A percentile compares a stretch with the other conserved stretches of the same genome.
Evolutionary conservation across 192 early-diverging fungal species (phyloP).

Genomic region (Globomyces pollinis-pini): DNA sequence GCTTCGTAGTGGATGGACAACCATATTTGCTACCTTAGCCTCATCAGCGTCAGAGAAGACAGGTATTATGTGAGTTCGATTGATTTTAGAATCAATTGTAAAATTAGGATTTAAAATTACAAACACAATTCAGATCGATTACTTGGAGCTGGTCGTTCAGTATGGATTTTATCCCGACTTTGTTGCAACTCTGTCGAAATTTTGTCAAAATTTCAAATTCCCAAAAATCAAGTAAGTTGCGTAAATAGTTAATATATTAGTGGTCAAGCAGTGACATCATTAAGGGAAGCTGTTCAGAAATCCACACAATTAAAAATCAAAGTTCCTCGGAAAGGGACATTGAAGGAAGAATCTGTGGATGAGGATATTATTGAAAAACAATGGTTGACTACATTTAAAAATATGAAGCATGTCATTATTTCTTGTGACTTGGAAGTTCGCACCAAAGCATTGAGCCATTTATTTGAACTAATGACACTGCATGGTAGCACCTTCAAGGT

Average conservation of each 20-base stretch:
- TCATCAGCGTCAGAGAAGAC: constrained; percentile 16
- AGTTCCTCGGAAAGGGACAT: not conserved
- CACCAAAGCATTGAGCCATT: constrained; percentile 53
- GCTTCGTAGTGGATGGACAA: constrained; percentile 24
- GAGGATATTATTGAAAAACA: constrained; percentile 27
- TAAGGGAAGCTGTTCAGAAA: constrained; percentile 9
- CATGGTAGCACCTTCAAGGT: constrained; percentile 54
- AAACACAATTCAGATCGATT: constrained; percentile 33
- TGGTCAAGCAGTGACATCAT: constrained; percentile 21
- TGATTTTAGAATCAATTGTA: constrained; percentile 16
- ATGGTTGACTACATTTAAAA: constrained; percentile 66
- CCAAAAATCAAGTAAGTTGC: constrained; percentile 44
- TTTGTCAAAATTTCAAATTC: constrained; percentile 47
- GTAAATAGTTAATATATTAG: no score
- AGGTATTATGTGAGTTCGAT: constrained; percentile 29
- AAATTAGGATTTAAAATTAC: constrained; percentile 62
- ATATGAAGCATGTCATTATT: constrained; percentile 58
- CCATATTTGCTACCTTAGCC: constrained; percentile 11
- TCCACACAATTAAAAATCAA: not conserved
- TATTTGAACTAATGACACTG: constrained; percentile 61
- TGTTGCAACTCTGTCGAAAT: constrained; percentile 4
- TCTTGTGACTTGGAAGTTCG: constrained; percentile 73
- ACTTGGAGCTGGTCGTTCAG: constrained; percentile 40
- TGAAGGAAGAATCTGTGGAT: not conserved
- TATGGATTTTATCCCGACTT: constrained; percentile 16